Evolutionary conservation across 305 asterid species (phyloP).

Genomic region (Fraxinus velutina): DNA sequence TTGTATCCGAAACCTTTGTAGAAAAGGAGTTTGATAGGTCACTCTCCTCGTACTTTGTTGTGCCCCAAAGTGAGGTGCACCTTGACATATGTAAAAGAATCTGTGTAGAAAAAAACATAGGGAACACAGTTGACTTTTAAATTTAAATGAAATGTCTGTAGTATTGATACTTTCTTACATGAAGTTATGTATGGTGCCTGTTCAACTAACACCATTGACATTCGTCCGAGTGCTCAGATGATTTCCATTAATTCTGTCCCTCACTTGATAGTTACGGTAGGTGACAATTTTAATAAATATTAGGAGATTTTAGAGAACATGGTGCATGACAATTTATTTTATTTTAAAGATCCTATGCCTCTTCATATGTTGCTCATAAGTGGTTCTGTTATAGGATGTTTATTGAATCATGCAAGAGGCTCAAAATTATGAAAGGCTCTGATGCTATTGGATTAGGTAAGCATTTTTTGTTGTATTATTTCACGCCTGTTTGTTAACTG

Average conservation of each 20-base stretch:
- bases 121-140: neutral
- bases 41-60: neutral
- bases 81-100: neutral
- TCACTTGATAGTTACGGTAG: neutral
- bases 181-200: neutral
- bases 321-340: neutral
- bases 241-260: neutral
- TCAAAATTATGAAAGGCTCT: slow-evolving; percentile 80
- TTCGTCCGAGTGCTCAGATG: neutral
- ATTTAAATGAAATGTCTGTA: neutral
- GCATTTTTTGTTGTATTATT: neutral
- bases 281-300: neutral
- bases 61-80: neutral
- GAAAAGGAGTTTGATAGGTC: neutral
- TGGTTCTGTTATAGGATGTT: slow-evolving; percentile 55
- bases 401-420: slow-evolving; percentile 76
- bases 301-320: neutral
- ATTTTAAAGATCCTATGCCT: neutral
- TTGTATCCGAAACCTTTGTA: neutral
- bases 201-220: neutral
- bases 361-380: slow-evolving; percentile 1
- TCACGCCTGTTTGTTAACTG: neutral
- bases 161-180: neutral
- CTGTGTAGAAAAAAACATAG: neutral
- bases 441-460: slow-evolving; percentile 86